A percentile compares a stretch with the other conserved stretches of the same genome.
Evolutionary conservation across 768 basidiomycete species (phyloP).

Genomic region (Boletus sp.): DNA sequence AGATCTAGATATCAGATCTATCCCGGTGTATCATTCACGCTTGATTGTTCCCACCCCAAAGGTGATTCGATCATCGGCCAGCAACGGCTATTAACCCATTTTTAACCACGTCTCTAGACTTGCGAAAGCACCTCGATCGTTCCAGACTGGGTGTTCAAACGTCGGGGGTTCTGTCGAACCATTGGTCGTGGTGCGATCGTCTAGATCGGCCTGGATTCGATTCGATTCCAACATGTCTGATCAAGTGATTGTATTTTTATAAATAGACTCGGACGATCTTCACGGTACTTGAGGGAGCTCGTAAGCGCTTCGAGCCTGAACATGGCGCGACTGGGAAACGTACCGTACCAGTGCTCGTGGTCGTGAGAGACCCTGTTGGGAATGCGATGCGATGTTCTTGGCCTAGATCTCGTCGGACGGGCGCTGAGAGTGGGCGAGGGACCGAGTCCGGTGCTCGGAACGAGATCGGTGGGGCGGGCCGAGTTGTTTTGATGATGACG

Average conservation of each 20-base stretch:
- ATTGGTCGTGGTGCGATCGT: background rate
- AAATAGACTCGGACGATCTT: no score
- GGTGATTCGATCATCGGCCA: background rate
- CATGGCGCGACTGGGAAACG: no score
- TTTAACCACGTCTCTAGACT: background rate
- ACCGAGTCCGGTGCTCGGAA: background rate
- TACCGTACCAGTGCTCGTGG: no score
- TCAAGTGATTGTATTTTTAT: no score
- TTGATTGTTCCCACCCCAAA: background rate
- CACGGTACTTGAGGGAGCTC: no score
- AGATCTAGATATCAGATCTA: background rate
- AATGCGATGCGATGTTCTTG: no score
- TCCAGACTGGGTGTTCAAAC: background rate
- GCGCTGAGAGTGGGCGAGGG: no score
- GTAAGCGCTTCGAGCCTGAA: no score
- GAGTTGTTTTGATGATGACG: background rate
- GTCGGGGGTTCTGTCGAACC: conserved; percentile 1
- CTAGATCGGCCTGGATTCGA: conserved; percentile 1
- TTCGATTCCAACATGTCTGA: background rate
- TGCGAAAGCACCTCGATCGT: conserved; percentile 1
- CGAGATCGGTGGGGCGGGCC: background rate
- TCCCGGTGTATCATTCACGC: background rate
- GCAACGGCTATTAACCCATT: background rate
- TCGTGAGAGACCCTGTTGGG: no score
- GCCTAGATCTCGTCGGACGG: no score